These are phyloP conservation scores for Globisporangium canariense DNA, from an alignment of 352 stramenopile species.

Conservation along the genomic window DNA sequence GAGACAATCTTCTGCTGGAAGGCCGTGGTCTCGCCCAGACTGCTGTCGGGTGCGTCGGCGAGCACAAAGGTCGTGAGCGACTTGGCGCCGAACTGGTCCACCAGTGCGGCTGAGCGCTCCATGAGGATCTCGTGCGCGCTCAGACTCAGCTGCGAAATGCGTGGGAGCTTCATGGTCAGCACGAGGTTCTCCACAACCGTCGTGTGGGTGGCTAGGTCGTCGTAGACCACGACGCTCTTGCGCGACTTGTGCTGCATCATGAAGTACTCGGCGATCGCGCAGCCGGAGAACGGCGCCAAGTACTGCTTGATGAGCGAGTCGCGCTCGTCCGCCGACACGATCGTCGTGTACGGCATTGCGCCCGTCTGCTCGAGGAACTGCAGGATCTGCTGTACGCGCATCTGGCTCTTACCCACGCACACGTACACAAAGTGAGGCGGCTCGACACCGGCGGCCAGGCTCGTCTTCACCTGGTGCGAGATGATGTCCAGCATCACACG, in stretches of 20 bases:
- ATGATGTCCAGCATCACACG: constrained; percentile 66
- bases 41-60: constrained; percentile 54
- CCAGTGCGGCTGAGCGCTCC: constrained; percentile 74
- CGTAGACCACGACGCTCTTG: constrained; percentile 74
- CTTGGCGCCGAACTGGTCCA: constrained; percentile 27
- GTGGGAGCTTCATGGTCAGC: constrained; percentile 63
- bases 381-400: constrained; percentile 62
- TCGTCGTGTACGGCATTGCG: constrained; percentile 52
- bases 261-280: constrained; percentile 66
- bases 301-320: constrained; percentile 78
- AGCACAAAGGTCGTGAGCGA: constrained; percentile 72
- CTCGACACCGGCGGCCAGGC: constrained; percentile 20
- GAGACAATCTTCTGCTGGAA: constrained; percentile 65
- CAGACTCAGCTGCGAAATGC: constrained; percentile 55
- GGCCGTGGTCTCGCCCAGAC: constrained; percentile 40
- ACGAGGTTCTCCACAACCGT: constrained; percentile 72
- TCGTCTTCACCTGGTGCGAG: constrained; percentile 42
- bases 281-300: constrained; percentile 77
- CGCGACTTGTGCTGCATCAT: constrained; percentile 39
- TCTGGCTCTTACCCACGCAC: constrained; percentile 51
- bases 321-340: constrained; percentile 60
- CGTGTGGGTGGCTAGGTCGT: constrained; percentile 73
- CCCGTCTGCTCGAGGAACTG: constrained; percentile 46
- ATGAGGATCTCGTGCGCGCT: constrained; percentile 67
- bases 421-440: constrained; percentile 79